Conservation (phyloP, 2,329 filamentous ascomycete genomes). For the Alternaria rosae region DNA sequence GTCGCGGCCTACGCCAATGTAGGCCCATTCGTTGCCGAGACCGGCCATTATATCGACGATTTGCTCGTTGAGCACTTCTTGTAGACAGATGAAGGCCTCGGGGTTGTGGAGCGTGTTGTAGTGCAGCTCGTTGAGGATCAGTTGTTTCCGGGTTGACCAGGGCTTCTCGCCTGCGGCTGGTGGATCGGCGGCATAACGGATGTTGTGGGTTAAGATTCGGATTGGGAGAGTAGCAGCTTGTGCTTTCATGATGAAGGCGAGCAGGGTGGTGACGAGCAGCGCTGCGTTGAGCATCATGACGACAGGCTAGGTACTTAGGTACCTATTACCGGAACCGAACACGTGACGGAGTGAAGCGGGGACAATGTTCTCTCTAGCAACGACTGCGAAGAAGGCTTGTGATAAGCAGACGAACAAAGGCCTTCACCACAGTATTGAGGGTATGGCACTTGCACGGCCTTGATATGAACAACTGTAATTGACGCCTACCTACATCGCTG, state of each 20-base stretch:
- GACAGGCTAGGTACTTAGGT: background rate
- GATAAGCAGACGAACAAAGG: background rate
- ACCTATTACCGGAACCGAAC: conserved; percentile 19
- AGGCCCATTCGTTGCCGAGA: conserved; percentile 65
- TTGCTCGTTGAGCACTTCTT: conserved; percentile 71
- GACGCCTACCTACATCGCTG: conserved; percentile 12
- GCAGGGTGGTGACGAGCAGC: conserved; percentile 12
- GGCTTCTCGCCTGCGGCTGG: conserved; percentile 65
- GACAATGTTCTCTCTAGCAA: background rate
- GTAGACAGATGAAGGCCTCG: conserved; percentile 69
- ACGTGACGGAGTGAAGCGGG: conserved; percentile 21
- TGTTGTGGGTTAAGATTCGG: conserved; percentile 71
- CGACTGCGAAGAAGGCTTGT: background rate
- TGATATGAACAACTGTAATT: conserved; percentile 8
- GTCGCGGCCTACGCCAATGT: conserved; percentile 71
- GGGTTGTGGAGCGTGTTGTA: conserved; percentile 62
- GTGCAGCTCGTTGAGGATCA: conserved; percentile 64
- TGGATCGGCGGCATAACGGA: conserved; percentile 67
- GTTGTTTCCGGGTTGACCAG: conserved; percentile 65
- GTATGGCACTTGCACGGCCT: background rate
- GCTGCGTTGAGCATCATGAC: conserved; percentile 20
- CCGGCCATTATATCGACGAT: conserved; percentile 64
- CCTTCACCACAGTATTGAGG: background rate
- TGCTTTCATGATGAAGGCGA: conserved; percentile 32
- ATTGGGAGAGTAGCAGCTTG: conserved; percentile 47